phyloP scores from a whole-genome alignment of 768 basidiomycete genomes.

The Agaricus sinodeliciosus region DNA sequence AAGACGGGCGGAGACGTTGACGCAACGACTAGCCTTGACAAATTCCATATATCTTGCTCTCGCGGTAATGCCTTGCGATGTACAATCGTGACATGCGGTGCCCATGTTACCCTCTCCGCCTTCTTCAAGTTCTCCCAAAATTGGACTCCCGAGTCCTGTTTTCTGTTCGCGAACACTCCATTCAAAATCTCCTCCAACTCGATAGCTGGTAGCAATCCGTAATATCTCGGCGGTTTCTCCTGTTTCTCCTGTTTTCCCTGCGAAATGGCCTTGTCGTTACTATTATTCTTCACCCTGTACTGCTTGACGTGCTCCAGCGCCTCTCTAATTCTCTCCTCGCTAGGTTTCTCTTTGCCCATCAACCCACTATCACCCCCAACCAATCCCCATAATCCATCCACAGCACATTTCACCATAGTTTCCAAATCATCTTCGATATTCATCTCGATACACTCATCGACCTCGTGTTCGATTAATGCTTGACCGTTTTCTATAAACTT shows the following conservation, averaged over 20 bases:
- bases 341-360: slow-evolving; percentile 48
- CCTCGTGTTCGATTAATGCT: slow-evolving; percentile 50
- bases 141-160: background rate
- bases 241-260: slow-evolving; percentile 23
- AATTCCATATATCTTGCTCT: slow-evolving; percentile 35
- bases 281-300: slow-evolving; percentile 22
- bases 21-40: slow-evolving; percentile 39
- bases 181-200: slow-evolving; percentile 32
- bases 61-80: slow-evolving; percentile 45
- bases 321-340: slow-evolving; percentile 46
- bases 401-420: slow-evolving; percentile 50
- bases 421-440: slow-evolving; percentile 34
- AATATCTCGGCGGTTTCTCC: slow-evolving; percentile 56
- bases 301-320: slow-evolving; percentile 38
- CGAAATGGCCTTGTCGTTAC: slow-evolving; percentile 26
- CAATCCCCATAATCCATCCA: slow-evolving; percentile 36
- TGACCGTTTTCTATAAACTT: slow-evolving; percentile 65
- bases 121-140: slow-evolving; percentile 27
- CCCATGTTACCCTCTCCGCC: slow-evolving; percentile 39
- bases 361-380: slow-evolving; percentile 27
- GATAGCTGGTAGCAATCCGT: slow-evolving; percentile 69
- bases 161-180: slow-evolving; percentile 30
- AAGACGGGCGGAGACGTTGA: slow-evolving; percentile 44
- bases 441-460: slow-evolving; percentile 69
- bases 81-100: slow-evolving; percentile 85